These are phyloP conservation scores for Chlamydomonas schloesseri DNA, from an alignment of 139 green algal genomes.

Conservation along the genomic window DNA sequence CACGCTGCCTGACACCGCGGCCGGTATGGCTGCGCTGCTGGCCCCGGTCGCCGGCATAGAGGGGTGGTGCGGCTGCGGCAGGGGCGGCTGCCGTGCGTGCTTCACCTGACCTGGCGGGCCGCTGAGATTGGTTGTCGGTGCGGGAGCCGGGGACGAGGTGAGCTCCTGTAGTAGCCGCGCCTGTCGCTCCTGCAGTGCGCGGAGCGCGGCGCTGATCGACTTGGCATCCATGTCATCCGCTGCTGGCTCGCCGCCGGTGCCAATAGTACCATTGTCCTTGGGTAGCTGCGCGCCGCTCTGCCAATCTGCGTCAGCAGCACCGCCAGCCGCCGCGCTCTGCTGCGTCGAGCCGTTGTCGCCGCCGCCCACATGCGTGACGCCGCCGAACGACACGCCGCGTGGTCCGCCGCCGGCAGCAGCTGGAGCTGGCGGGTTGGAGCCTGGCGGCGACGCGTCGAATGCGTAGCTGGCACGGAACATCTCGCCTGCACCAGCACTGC, in stretches of 20 bases:
- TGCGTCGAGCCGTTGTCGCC: neutral
- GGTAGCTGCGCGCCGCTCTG: too few relatives aligned
- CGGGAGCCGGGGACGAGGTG: neutral
- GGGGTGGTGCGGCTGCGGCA: too few relatives aligned
- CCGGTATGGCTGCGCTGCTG: too few relatives aligned
- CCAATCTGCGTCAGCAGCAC: neutral
- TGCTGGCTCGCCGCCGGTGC: neutral
- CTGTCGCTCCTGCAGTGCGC: constrained; percentile 20
- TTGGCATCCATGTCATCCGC: neutral
- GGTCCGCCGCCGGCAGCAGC: neutral
- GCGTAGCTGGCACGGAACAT: constrained; percentile 35
- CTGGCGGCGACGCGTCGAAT: neutral
- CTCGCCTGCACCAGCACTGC: neutral
- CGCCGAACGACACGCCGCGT: neutral
- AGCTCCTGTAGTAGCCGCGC: constrained; percentile 1
- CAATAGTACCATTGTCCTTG: too few relatives aligned
- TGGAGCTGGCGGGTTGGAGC: neutral
- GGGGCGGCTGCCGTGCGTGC: too few relatives aligned
- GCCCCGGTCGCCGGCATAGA: too few relatives aligned
- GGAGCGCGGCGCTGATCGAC: neutral
- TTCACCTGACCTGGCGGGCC: too few relatives aligned
- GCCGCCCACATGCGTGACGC: neutral
- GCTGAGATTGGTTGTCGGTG: too few relatives aligned
- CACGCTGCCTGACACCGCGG: too few relatives aligned
- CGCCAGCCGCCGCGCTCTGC: neutral